Conservation (phyloP, 257 asterid genomes). For the Solanum bukasovii region DNA sequence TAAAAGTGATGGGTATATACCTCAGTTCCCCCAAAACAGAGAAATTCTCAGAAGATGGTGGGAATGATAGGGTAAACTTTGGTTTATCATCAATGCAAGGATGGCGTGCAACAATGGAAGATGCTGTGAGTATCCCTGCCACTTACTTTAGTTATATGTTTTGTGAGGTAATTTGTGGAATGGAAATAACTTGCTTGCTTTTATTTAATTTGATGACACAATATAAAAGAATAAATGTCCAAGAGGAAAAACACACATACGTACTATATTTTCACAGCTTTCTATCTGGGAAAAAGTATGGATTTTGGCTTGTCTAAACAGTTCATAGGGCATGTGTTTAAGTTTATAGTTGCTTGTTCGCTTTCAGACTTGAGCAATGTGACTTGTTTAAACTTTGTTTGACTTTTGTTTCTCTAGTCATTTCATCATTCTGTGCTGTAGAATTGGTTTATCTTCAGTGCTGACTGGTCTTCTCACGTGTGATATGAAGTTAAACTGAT, state of each 20-base stretch:
- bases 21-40: slow-evolving; percentile 90
- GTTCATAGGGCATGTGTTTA: not conserved
- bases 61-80: slow-evolving; percentile 51
- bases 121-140: slow-evolving; percentile 55
- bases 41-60: slow-evolving; percentile 79
- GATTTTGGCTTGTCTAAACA: not conserved
- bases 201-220: not conserved
- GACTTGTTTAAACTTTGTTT: not conserved
- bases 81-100: slow-evolving; percentile 97
- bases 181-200: not conserved
- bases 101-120: slow-evolving; percentile 99
- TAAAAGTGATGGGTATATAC: slow-evolving; percentile 72
- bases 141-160: not conserved
- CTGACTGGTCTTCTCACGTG: not conserved
- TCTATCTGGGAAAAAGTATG: not conserved
- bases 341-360: not conserved
- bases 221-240: not conserved
- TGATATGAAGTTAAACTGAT: not conserved
- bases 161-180: not conserved
- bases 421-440: not conserved
- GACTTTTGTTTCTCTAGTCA: not conserved
- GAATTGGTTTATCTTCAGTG: not conserved
- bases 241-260: not conserved
- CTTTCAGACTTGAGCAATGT: not conserved
- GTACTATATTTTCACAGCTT: not conserved